Evolutionary conservation across 225 moss, liverwort and hornwort species (phyloP).

Genomic region (Rhytidiadelphus loreus): DNA sequence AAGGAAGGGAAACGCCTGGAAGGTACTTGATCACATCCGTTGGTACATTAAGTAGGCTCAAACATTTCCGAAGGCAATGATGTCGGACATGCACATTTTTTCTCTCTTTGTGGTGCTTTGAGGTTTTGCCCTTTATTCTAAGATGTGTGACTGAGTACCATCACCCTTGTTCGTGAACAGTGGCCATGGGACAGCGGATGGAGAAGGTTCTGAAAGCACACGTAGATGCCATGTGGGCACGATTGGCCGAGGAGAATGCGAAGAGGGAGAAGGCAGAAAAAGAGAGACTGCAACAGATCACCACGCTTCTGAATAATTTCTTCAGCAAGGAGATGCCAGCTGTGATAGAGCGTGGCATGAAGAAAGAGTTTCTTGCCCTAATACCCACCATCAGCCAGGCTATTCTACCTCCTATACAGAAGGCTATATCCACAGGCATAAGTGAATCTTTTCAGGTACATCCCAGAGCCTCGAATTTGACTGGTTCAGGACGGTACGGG

Average conservation of each 20-base stretch:
- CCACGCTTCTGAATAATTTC: conserved; percentile 36
- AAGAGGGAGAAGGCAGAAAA: conserved; percentile 83
- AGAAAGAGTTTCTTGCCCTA: conserved; percentile 35
- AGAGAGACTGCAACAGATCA: conserved; percentile 74
- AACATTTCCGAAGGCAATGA: background rate
- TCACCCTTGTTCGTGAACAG: conserved; percentile 11
- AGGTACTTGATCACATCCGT: background rate
- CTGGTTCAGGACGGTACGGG: background rate
- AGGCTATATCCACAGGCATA: conserved; percentile 36
- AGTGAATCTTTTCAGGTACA: conserved; percentile 44
- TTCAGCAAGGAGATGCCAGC: conserved; percentile 51
- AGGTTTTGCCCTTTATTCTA: background rate
- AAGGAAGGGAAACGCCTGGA: conserved; percentile 95
- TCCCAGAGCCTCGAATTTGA: background rate
- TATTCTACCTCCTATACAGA: conserved; percentile 51
- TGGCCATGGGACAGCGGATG: conserved; percentile 75
- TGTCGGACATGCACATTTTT: background rate
- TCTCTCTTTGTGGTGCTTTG: background rate
- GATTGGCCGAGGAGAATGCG: conserved; percentile 82
- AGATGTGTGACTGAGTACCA: background rate
- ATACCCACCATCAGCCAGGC: conserved; percentile 53
- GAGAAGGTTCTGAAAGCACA: conserved; percentile 90
- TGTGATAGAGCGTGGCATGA: conserved; percentile 49
- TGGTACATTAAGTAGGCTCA: background rate
- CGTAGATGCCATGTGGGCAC: conserved; percentile 90